A percentile compares a stretch with the other conserved stretches of the same genome.
These are phyloP conservation scores for Oidiodendron maius DNA, from an alignment of 495 filamentous ascomycete species.

Conservation along the genomic window DNA sequence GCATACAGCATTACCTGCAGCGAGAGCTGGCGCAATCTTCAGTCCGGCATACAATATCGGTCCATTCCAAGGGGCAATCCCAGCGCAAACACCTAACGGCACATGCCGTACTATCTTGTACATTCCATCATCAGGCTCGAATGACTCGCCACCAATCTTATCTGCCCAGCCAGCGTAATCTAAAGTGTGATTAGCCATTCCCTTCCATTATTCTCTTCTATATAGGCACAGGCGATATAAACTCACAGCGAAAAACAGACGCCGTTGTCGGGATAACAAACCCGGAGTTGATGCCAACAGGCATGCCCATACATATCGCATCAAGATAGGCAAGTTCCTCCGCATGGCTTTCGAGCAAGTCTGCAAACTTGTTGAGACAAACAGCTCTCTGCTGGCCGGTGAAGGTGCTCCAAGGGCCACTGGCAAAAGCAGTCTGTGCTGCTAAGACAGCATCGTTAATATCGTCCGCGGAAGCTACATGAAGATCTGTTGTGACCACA, in stretches of 20 bases:
- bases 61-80: conserved; percentile 46
- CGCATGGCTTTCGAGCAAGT: neutral
- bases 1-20: conserved; percentile 36
- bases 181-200: neutral
- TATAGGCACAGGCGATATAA: too few species aligned
- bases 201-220: neutral
- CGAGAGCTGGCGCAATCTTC: conserved; percentile 37
- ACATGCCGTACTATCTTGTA: conserved; percentile 19
- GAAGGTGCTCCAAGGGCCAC: neutral
- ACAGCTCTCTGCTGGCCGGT: neutral
- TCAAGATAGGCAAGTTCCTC: neutral
- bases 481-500: neutral
- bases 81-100: conserved; percentile 34
- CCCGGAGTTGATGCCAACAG: neutral
- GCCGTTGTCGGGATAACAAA: neutral
- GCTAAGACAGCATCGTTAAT: neutral
- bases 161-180: conserved; percentile 8
- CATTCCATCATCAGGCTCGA: neutral
- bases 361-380: neutral
- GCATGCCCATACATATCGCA: neutral
- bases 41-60: conserved; percentile 32
- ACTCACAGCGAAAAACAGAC: neutral
- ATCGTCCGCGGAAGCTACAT: neutral
- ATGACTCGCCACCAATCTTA: conserved; percentile 5
- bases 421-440: neutral